Conservation (phyloP, 1,284 basidiomycete genomes). For the Microbotryum lychnidis-dioicae region DNA sequence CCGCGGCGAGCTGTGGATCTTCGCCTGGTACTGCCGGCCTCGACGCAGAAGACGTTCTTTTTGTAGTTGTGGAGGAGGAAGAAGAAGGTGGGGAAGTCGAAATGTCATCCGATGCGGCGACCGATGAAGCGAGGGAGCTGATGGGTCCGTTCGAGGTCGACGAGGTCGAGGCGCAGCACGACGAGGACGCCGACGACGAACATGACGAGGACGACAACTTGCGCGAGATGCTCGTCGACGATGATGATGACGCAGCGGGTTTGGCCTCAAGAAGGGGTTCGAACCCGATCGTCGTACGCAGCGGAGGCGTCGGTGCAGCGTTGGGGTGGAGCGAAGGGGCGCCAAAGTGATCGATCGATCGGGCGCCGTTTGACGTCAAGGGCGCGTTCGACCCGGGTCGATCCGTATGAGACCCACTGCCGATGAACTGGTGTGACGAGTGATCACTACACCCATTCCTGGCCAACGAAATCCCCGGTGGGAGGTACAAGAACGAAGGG, state of each 20-base stretch:
- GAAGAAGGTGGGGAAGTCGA: slow-evolving; percentile 1
- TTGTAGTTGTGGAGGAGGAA: neutral
- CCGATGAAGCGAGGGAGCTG: neutral
- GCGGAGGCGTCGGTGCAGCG: neutral
- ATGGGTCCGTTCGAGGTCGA: neutral
- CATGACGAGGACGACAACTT: slow-evolving; percentile 5
- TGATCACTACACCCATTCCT: too few species aligned
- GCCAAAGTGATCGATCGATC: too few species aligned
- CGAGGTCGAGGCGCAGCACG: neutral
- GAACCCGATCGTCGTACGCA: neutral
- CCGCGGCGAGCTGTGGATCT: slow-evolving; percentile 25
- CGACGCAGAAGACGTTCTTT: slow-evolving; percentile 10
- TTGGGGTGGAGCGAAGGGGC: too few species aligned
- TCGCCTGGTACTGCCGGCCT: slow-evolving; percentile 15
- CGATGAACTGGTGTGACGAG: too few species aligned
- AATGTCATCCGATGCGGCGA: neutral
- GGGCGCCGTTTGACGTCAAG: too few species aligned
- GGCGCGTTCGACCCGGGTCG: too few species aligned
- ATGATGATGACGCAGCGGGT: neutral
- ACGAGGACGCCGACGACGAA: neutral
- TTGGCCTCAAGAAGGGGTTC: neutral
- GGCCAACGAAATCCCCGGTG: too few species aligned
- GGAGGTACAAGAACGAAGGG: too few species aligned
- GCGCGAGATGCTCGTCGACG: slow-evolving; percentile 2
- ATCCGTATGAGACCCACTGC: too few species aligned